These are phyloP conservation scores for Salvia sclarea DNA, from an alignment of 305 asterid species.

Conservation along the genomic window DNA sequence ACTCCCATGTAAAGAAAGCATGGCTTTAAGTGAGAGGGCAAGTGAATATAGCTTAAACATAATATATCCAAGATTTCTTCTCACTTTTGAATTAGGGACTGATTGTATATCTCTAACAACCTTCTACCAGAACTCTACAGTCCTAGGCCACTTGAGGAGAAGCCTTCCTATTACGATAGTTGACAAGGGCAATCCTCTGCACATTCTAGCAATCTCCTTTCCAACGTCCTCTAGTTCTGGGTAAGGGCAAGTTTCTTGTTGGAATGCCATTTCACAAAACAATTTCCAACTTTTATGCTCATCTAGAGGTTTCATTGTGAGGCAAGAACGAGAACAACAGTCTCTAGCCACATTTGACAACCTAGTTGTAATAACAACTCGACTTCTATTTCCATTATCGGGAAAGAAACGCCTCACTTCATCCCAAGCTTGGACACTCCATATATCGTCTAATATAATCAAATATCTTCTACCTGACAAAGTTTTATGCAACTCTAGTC, in stretches of 20 bases:
- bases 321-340: neutral
- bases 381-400: neutral
- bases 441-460: conserved; percentile 19
- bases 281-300: neutral
- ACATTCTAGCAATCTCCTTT: neutral
- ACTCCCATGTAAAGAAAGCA: conserved; percentile 17
- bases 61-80: conserved; percentile 8
- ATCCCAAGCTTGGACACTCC: conserved; percentile 15
- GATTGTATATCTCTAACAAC: neutral
- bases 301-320: neutral
- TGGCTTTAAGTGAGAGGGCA: conserved; percentile 8
- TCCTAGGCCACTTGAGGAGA: neutral
- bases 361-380: conserved; percentile 15
- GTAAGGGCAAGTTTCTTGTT: neutral
- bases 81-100: neutral
- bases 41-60: conserved; percentile 1
- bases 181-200: conserved; percentile 3
- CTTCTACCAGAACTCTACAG: neutral
- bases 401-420: conserved; percentile 1
- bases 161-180: neutral
- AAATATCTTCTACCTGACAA: conserved; percentile 14
- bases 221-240: neutral
- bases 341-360: conserved; percentile 11
- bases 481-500: neutral
- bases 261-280: conserved; percentile 14